Percentiles rank a stretch among this genome's conserved stretches.
phyloP scores from a whole-genome alignment of 2,329 filamentous ascomycete species.

The Trematosphaeria pertusa region DNA sequence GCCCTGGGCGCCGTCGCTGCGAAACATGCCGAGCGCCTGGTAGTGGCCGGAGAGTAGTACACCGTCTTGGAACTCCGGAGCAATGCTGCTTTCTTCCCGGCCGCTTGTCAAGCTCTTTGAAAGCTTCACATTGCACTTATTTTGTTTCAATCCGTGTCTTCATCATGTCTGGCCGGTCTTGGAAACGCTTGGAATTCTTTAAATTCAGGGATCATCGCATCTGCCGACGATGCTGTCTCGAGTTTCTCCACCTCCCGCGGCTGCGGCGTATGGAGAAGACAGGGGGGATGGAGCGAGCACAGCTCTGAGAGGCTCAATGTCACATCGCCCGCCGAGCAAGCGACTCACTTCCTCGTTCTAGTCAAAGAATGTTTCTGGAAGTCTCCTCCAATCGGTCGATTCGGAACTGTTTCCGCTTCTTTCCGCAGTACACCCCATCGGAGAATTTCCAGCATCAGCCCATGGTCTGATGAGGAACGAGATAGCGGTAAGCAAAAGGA shows the following conservation, averaged over 20 bases:
- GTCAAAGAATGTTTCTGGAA: no score
- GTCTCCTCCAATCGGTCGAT: no score
- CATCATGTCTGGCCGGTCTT: neutral
- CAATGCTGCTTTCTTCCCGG: neutral
- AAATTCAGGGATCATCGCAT: neutral
- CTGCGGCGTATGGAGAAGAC: neutral
- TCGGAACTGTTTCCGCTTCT: no score
- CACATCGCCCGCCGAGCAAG: no score
- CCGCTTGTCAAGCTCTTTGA: neutral
- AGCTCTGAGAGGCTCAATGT: no score
- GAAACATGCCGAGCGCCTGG: conserved; percentile 1
- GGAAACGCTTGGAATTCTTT: neutral
- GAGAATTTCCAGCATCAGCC: no score
- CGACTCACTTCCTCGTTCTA: no score
- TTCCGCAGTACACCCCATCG: no score
- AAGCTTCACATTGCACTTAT: neutral
- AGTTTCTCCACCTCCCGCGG: neutral
- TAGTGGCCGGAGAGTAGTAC: neutral
- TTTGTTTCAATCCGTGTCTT: neutral
- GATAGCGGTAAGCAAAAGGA: no score
- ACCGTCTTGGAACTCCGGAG: conserved; percentile 2
- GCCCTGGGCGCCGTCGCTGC: neutral
- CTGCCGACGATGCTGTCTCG: neutral
- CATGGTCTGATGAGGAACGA: no score
- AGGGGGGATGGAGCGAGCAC: neutral